Conservation (phyloP, 257 asterid species). For the Ligustrum vulgare region DNA sequence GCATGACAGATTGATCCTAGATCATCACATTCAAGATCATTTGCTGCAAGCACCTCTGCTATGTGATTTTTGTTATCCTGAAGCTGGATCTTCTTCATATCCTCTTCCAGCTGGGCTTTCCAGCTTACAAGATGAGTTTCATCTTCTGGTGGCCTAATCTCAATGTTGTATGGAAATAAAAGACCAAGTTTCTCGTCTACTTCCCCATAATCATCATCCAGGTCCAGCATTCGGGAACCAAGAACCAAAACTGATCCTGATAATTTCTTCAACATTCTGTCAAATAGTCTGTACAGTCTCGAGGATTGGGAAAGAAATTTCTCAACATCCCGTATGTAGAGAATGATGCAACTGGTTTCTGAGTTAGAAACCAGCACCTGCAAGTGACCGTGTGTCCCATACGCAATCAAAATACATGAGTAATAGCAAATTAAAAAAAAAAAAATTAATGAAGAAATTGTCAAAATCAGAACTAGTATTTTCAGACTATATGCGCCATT, state of each 20-base stretch:
- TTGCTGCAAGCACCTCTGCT: slow-evolving; percentile 89
- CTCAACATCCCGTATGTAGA: slow-evolving; percentile 86
- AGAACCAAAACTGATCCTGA: slow-evolving; percentile 83
- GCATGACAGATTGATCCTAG: slow-evolving; percentile 76
- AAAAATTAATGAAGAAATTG: too few species aligned
- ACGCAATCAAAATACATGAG: too few species aligned
- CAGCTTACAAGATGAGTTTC: slow-evolving; percentile 70
- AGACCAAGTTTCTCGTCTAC: slow-evolving; percentile 58
- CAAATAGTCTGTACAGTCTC: slow-evolving; percentile 60
- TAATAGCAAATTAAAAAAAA: too few species aligned
- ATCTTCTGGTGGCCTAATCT: slow-evolving; percentile 85
- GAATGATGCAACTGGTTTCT: slow-evolving; percentile 59
- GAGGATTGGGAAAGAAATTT: slow-evolving; percentile 60
- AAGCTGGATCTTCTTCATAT: slow-evolving; percentile 70
- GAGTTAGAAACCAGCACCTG: slow-evolving; percentile 84
- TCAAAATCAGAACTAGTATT: not conserved
- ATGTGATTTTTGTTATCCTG: slow-evolving; percentile 92
- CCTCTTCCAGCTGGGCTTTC: slow-evolving; percentile 91
- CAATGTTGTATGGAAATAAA: slow-evolving; percentile 82
- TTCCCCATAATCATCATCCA: slow-evolving; percentile 58
- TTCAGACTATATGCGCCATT: slow-evolving; percentile 6
- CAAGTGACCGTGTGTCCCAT: slow-evolving; percentile 13
- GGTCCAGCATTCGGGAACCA: slow-evolving; percentile 74
- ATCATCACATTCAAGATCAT: slow-evolving; percentile 91
- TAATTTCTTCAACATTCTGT: slow-evolving; percentile 71